phyloP scores from a whole-genome alignment of 805 yeast genomes.

The Wickerhamomyces silvicola region DNA sequence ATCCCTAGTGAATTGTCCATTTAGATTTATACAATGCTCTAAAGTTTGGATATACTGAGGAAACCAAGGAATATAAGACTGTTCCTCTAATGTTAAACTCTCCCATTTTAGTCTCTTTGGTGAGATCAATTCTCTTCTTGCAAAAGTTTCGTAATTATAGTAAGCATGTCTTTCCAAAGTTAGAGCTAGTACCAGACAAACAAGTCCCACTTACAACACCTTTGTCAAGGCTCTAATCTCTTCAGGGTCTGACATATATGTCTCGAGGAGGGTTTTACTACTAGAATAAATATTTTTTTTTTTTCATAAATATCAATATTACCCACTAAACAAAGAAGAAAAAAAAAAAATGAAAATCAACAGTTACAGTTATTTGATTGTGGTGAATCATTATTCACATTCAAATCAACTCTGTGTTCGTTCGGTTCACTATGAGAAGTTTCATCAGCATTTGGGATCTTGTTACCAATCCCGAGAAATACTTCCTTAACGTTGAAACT shows the following conservation, averaged over 20 bases:
- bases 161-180: too few species aligned
- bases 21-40: slow-evolving; percentile 36
- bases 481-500: slow-evolving; percentile 87
- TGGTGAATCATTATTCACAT: slow-evolving; percentile 25
- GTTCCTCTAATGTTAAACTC: slow-evolving; percentile 35
- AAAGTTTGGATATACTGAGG: slow-evolving; percentile 33
- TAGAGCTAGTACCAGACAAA: too few species aligned
- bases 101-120: slow-evolving; percentile 29
- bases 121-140: slow-evolving; percentile 23
- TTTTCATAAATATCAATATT: too few species aligned
- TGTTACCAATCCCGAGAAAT: slow-evolving; percentile 81
- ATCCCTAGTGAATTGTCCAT: slow-evolving; percentile 35
- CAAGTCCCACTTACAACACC: slow-evolving; percentile 2
- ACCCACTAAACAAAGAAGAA: neutral
- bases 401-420: slow-evolving; percentile 28
- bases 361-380: slow-evolving; percentile 27
- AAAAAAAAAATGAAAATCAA: slow-evolving; percentile 7
- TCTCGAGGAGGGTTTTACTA: neutral
- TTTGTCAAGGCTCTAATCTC: neutral
- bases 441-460: slow-evolving; percentile 52
- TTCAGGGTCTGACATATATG: neutral
- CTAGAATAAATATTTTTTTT: too few species aligned
- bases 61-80: slow-evolving; percentile 44
- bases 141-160: slow-evolving; percentile 28
- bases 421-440: slow-evolving; percentile 22